Evolutionary conservation across 2,329 filamentous ascomycete species (phyloP).

Genomic region (Fusarium pseudonygamai): DNA sequence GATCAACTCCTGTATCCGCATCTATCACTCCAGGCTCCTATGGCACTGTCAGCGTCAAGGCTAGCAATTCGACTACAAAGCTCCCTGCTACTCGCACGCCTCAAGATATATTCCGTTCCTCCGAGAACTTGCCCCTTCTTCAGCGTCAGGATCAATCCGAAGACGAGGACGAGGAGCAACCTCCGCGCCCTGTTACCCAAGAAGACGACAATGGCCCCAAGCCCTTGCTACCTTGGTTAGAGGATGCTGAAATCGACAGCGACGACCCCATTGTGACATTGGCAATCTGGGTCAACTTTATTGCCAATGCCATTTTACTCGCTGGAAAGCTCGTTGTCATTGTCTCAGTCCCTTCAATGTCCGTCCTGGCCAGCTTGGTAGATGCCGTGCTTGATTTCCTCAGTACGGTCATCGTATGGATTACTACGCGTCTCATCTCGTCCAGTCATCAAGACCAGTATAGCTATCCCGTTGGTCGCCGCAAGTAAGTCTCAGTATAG

Average conservation of each 20-base stretch:
- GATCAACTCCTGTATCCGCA: slow-evolving; percentile 27
- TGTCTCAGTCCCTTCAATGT: slow-evolving; percentile 80
- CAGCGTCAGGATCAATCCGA: slow-evolving; percentile 56
- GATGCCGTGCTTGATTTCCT: slow-evolving; percentile 84
- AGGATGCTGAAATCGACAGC: slow-evolving; percentile 77
- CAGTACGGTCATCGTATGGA: slow-evolving; percentile 83
- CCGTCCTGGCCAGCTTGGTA: slow-evolving; percentile 81
- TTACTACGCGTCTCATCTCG: slow-evolving; percentile 76
- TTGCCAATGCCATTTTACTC: slow-evolving; percentile 79
- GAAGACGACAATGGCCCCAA: slow-evolving; percentile 51
- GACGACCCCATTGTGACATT: slow-evolving; percentile 80
- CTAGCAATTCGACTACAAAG: slow-evolving; percentile 45
- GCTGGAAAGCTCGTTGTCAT: slow-evolving; percentile 81
- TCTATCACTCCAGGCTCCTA: slow-evolving; percentile 43
- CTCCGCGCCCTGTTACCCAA: slow-evolving; percentile 31
- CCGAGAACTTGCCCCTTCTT: slow-evolving; percentile 75
- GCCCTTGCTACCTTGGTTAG: slow-evolving; percentile 74
- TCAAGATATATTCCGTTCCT: slow-evolving; percentile 83
- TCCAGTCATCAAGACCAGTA: slow-evolving; percentile 75
- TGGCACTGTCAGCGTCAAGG: slow-evolving; percentile 42
- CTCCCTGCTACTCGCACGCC: slow-evolving; percentile 79
- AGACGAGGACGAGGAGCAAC: slow-evolving; percentile 48
- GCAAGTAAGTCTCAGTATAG: slow-evolving; percentile 52
- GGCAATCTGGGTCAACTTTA: slow-evolving; percentile 87
- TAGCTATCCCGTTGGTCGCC: slow-evolving; percentile 80